These are phyloP conservation scores for Protomyces inundatus DNA, from an alignment of 1,139 yeast species.

Conservation along the genomic window DNA sequence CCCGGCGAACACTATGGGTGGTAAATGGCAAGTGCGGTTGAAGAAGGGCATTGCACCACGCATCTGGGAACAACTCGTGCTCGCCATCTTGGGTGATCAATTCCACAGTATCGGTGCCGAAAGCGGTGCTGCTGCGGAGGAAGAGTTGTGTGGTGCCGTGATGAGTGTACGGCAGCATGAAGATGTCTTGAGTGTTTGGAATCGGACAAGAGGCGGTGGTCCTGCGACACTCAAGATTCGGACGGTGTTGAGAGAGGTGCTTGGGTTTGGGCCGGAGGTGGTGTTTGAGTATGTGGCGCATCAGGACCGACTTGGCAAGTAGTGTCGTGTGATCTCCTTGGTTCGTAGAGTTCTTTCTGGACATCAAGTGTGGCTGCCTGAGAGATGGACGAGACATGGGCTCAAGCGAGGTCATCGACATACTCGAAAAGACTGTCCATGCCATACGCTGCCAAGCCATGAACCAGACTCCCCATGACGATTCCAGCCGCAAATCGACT, in stretches of 20 bases:
- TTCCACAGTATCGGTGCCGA: constrained; percentile 27
- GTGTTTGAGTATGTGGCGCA: constrained; percentile 25
- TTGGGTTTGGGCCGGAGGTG: constrained; percentile 34
- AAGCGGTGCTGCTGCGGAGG: constrained; percentile 27
- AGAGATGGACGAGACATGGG: neutral
- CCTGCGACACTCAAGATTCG: constrained; percentile 32
- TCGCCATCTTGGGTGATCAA: constrained; percentile 37
- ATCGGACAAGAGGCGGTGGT: constrained; percentile 30
- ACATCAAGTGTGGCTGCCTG: no score
- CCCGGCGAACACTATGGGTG: constrained; percentile 58
- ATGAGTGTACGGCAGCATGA: constrained; percentile 40
- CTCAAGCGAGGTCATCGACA: constrained; percentile 5
- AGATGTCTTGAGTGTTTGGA: constrained; percentile 41
- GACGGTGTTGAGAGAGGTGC: constrained; percentile 33
- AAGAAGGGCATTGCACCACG: constrained; percentile 37
- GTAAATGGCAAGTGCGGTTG: constrained; percentile 60
- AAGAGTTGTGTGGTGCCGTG: constrained; percentile 41
- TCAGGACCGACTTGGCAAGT: constrained; percentile 2
- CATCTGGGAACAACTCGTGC: constrained; percentile 39
- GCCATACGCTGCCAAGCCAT: constrained; percentile 22
- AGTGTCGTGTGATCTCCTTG: neutral
- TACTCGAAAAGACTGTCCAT: constrained; percentile 16
- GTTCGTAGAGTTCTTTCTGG: neutral
- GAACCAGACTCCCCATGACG: constrained; percentile 14
- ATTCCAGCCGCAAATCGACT: constrained; percentile 21